Percentiles rank a stretch among this genome's conserved stretches.
These are phyloP conservation scores for Schizonepeta tenuifolia DNA, from an alignment of 257 asterid genomes.

Conservation along the genomic window DNA sequence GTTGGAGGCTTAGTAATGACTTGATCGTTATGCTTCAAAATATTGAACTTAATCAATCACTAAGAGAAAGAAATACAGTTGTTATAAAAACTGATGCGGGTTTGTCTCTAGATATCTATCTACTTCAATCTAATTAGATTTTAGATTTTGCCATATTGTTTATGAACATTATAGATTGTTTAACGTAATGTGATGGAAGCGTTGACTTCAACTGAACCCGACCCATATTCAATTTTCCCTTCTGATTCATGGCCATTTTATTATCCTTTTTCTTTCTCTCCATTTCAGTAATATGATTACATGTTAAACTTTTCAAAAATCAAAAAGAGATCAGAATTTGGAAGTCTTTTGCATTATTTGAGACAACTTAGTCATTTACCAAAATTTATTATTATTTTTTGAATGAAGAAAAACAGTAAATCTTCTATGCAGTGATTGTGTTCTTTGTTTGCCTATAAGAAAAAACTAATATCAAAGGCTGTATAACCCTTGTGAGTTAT, in stretches of 20 bases:
- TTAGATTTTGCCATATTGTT: not conserved
- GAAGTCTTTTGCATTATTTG: not conserved
- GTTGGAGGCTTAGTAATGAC: not conserved
- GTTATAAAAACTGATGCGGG: not conserved
- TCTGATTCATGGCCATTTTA: not conserved
- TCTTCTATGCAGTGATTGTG: not conserved
- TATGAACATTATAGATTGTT: constrained; percentile 14
- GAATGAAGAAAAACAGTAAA: not conserved
- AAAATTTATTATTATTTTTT: not conserved
- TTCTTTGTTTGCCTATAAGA: not conserved
- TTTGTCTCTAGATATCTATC: not conserved
- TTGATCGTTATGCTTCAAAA: not conserved
- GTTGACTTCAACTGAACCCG: not conserved
- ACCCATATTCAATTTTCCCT: too few relatives aligned
- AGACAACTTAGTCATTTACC: not conserved
- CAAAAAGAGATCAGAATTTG: not conserved
- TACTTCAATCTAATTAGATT: not conserved
- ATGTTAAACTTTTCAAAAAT: constrained; percentile 19
- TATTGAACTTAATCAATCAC: not conserved
- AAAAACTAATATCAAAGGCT: constrained; percentile 5
- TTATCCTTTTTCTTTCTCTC: constrained; percentile 11
- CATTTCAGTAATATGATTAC: constrained; percentile 16
- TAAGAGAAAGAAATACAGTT: not conserved
- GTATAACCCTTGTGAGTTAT: not conserved
- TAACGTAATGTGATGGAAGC: not conserved